Evolutionary conservation across 805 yeast species (phyloP).

Genomic region (Starmerella khaoyaiensis): DNA sequence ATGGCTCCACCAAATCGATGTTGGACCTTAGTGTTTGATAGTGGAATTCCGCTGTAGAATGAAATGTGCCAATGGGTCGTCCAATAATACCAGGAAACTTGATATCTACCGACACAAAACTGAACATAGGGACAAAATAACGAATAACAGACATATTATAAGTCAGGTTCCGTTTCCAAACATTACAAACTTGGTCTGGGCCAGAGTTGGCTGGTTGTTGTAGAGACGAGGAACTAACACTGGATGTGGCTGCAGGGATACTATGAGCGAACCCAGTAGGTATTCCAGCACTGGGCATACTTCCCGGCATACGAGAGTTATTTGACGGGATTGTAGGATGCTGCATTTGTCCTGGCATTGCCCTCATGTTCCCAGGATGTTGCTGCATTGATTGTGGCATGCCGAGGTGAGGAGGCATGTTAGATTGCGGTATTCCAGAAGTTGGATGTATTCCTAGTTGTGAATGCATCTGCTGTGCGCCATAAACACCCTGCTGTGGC

Average conservation of each 20-base stretch:
- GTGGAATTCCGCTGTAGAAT: conserved; percentile 82
- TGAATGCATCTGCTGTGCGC: conserved; percentile 12
- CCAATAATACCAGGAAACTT: conserved; percentile 96
- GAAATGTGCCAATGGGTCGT: conserved; percentile 87
- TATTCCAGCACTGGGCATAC: no score
- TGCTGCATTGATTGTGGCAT: conserved; percentile 1
- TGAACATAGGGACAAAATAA: conserved; percentile 29
- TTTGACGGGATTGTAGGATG: no score
- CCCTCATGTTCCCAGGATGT: no score
- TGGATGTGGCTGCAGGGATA: no score
- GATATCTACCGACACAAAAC: conserved; percentile 48
- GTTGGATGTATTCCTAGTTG: conserved; percentile 13
- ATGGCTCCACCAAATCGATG: conserved; percentile 71
- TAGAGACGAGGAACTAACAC: neutral
- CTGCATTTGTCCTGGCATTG: neutral
- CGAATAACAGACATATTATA: conserved; percentile 31
- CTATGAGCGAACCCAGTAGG: no score
- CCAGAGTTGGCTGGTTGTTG: neutral
- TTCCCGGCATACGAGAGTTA: no score
- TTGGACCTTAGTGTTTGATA: conserved; percentile 89
- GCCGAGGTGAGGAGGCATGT: conserved; percentile 14
- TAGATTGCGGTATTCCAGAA: conserved; percentile 5
- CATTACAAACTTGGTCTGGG: conserved; percentile 24
- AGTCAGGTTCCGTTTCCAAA: conserved; percentile 33
- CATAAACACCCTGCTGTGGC: conserved; percentile 10